A percentile compares a stretch with the other conserved stretches of the same genome.
Evolutionary conservation across 2,329 filamentous ascomycete genomes (phyloP).

Genomic region (Colletotrichum sp.): DNA sequence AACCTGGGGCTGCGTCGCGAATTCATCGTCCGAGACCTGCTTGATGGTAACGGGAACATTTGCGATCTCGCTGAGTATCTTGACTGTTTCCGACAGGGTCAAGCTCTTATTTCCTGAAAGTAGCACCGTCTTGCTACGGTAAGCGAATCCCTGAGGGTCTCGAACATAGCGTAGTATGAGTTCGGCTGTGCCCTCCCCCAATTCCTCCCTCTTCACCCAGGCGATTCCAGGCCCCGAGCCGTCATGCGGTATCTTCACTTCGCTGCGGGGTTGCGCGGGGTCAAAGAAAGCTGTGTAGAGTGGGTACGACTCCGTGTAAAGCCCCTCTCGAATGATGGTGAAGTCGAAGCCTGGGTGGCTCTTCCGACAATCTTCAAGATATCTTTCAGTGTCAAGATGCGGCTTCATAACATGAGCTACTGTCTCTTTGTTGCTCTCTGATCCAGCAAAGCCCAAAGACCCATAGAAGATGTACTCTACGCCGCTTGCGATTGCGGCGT

Average conservation of each 20-base stretch:
- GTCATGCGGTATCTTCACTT: not conserved
- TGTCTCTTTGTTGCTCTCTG: not conserved
- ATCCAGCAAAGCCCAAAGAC: not conserved
- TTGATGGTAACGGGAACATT: not conserved
- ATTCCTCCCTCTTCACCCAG: not conserved
- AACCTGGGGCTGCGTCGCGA: not conserved
- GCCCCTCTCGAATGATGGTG: not conserved
- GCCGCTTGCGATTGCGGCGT: not conserved
- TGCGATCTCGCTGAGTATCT: not conserved
- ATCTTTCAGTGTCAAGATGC: not conserved
- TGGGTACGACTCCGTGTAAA: not conserved
- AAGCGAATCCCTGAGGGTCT: not conserved
- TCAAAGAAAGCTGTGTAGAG: not conserved
- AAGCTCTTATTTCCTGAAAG: conserved; percentile 22
- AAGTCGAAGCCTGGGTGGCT: not conserved
- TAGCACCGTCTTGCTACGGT: not conserved
- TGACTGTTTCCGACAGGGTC: conserved; percentile 11
- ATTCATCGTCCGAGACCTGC: not conserved
- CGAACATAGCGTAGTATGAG: not conserved
- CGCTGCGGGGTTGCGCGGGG: not conserved
- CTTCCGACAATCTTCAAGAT: not conserved
- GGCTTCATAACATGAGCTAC: not conserved
- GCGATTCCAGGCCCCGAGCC: not conserved
- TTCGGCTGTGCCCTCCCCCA: not conserved
- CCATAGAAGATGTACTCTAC: not conserved